Evolutionary conservation across 2,329 filamentous ascomycete species (phyloP).

Genomic region (Falciphora oryzae): DNA sequence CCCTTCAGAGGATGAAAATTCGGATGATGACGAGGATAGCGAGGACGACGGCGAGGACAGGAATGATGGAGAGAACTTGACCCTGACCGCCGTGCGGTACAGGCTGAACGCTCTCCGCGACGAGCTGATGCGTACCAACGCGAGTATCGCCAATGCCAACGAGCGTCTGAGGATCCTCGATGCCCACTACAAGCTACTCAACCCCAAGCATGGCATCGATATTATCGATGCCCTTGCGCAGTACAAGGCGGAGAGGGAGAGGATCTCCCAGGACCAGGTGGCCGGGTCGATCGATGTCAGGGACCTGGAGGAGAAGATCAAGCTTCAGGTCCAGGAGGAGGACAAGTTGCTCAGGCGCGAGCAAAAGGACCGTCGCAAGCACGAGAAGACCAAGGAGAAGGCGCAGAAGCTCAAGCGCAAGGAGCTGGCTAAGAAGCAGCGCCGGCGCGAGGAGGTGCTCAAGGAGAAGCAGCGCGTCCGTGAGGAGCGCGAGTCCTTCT

Average conservation of each 20-base stretch:
- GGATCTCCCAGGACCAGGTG: constrained; percentile 35
- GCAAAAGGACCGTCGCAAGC: constrained; percentile 20
- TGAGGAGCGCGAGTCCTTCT: constrained; percentile 39
- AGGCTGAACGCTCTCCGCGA: constrained; percentile 26
- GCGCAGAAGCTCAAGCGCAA: constrained; percentile 26
- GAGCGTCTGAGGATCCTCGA: constrained; percentile 37
- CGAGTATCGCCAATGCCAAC: constrained; percentile 27
- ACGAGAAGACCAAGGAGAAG: constrained; percentile 26
- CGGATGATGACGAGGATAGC: constrained; percentile 22
- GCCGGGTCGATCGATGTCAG: constrained; percentile 26
- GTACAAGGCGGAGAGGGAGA: constrained; percentile 37
- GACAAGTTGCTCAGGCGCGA: constrained; percentile 23
- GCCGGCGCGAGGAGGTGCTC: constrained; percentile 28
- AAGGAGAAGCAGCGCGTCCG: constrained; percentile 40
- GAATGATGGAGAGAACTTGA: background rate
- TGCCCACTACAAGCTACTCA: constrained; percentile 30
- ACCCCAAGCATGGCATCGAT: constrained; percentile 24
- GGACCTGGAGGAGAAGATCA: constrained; percentile 27
- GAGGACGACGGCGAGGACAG: constrained; percentile 20
- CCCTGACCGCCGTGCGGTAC: constrained; percentile 18
- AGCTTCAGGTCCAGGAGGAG: constrained; percentile 27
- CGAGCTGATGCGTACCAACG: constrained; percentile 23
- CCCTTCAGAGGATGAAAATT: constrained; percentile 32
- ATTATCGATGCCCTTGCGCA: constrained; percentile 33
- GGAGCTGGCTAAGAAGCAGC: constrained; percentile 27